A percentile compares a stretch with the other conserved stretches of the same genome.
phyloP scores from a whole-genome alignment of 345 rosid species.

The Heritiera fomes region DNA sequence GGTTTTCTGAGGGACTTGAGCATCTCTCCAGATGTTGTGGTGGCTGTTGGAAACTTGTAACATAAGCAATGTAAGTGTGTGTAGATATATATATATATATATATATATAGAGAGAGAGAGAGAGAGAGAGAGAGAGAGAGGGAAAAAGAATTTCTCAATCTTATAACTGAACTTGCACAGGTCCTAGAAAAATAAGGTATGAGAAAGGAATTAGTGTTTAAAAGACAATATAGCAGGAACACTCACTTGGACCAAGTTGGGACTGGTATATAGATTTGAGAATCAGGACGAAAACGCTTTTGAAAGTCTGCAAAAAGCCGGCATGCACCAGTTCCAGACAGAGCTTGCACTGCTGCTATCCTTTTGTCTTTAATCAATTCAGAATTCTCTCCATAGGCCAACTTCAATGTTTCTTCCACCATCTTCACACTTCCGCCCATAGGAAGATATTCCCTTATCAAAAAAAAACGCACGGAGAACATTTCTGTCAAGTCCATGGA shows the following conservation, averaged over 20 bases:
- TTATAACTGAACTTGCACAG: neutral
- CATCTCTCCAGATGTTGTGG: slow-evolving; percentile 98
- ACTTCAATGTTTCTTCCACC: slow-evolving; percentile 87
- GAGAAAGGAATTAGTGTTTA: neutral
- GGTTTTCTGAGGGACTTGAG: slow-evolving; percentile 74
- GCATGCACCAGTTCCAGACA: slow-evolving; percentile 98
- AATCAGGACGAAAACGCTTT: slow-evolving; percentile 78
- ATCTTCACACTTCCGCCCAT: slow-evolving; percentile 96
- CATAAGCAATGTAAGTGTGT: slow-evolving; percentile 7
- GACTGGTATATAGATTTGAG: slow-evolving; percentile 88
- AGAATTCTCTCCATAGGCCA: slow-evolving; percentile 87
- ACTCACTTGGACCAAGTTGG: slow-evolving; percentile 98
- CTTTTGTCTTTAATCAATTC: slow-evolving; percentile 78
- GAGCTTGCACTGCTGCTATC: slow-evolving; percentile 88
- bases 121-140: neutral
- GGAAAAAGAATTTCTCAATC: slow-evolving; percentile 5
- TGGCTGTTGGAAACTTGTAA: slow-evolving; percentile 58
- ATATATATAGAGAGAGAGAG: neutral
- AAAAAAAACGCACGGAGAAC: neutral
- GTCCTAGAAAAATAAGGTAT: slow-evolving; percentile 1
- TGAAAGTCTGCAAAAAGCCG: slow-evolving; percentile 95
- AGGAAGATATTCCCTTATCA: slow-evolving; percentile 91
- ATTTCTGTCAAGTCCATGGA: slow-evolving; percentile 57
- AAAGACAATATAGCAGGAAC: slow-evolving; percentile 16
- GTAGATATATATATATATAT: neutral